Percentiles rank a stretch among this genome's conserved stretches.
These are phyloP conservation scores for Terana coerulea DNA, from an alignment of 768 basidiomycete genomes.

Conservation along the genomic window DNA sequence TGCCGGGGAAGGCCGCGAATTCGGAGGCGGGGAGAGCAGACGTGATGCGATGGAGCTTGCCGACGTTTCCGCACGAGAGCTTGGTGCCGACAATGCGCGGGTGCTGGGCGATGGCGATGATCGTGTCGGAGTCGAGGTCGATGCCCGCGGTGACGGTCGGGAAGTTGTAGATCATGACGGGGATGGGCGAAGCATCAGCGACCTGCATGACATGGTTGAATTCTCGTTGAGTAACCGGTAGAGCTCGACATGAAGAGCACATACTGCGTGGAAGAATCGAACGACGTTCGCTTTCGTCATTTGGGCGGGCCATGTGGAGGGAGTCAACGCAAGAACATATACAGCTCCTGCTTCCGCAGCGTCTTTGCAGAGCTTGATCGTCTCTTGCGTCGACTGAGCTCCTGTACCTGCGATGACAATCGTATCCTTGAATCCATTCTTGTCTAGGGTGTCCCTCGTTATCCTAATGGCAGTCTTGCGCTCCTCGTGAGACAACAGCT, in stretches of 20 bases:
- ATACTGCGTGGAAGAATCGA: constrained; percentile 61
- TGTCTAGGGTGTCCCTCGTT: constrained; percentile 69
- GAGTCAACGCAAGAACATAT: constrained; percentile 72
- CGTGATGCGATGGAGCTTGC: constrained; percentile 76
- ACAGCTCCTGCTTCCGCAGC: constrained; percentile 81
- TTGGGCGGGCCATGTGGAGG: constrained; percentile 62
- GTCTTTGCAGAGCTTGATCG: constrained; percentile 62
- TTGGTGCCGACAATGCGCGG: constrained; percentile 86
- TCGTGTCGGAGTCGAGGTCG: constrained; percentile 79
- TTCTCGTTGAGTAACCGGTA: not conserved
- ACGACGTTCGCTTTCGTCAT: constrained; percentile 64
- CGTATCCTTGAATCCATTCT: constrained; percentile 62
- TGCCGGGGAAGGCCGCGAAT: constrained; percentile 74
- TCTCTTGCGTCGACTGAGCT: constrained; percentile 75
- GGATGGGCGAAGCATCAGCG: constrained; percentile 63
- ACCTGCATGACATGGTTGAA: constrained; percentile 42
- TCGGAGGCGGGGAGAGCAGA: constrained; percentile 48
- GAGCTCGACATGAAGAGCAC: constrained; percentile 11
- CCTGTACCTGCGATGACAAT: constrained; percentile 83
- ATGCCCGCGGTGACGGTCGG: constrained; percentile 77
- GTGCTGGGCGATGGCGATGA: constrained; percentile 65
- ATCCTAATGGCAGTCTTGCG: constrained; percentile 58
- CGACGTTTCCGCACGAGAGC: constrained; percentile 81
- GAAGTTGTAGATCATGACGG: constrained; percentile 84
- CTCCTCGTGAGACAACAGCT: constrained; percentile 71